phyloP scores from a whole-genome alignment of 192 early-diverging fungal species.

The Coemansia interrupta region DNA sequence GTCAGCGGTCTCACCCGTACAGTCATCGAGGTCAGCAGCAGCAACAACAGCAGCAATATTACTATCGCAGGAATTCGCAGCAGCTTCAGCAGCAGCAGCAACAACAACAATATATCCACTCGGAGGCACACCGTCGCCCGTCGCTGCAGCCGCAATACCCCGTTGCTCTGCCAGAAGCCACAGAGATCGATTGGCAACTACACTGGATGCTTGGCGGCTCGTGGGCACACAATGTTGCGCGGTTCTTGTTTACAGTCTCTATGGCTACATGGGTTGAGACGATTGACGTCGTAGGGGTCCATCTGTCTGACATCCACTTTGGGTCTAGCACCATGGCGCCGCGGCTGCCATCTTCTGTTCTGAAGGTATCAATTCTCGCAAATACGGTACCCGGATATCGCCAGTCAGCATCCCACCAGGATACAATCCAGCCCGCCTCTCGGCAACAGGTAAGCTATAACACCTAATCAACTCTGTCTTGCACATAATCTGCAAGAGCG shows the following conservation, averaged over 20 bases:
- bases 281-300: constrained; percentile 20
- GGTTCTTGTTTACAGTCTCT: constrained; percentile 35
- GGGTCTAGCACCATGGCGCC: constrained; percentile 48
- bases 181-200: constrained; percentile 48
- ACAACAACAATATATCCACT: not conserved
- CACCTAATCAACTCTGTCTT: no score
- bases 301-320: constrained; percentile 40
- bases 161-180: constrained; percentile 21
- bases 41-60: not conserved
- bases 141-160: constrained; percentile 12
- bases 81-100: constrained; percentile 13
- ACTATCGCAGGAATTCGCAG: not conserved
- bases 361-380: constrained; percentile 30
- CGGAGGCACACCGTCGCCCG: no score
- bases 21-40: constrained; percentile 2
- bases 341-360: constrained; percentile 39
- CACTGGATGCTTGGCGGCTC: constrained; percentile 23
- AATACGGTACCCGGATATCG: constrained; percentile 5
- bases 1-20: not conserved
- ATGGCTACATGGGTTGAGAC: constrained; percentile 46
- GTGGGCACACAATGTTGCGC: constrained; percentile 30
- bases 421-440: not conserved
- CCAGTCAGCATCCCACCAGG: not conserved
- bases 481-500: no score
- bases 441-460: constrained; percentile 41